phyloP scores from a whole-genome alignment of 345 rosid genomes.

The Schrenkiella parvula region DNA sequence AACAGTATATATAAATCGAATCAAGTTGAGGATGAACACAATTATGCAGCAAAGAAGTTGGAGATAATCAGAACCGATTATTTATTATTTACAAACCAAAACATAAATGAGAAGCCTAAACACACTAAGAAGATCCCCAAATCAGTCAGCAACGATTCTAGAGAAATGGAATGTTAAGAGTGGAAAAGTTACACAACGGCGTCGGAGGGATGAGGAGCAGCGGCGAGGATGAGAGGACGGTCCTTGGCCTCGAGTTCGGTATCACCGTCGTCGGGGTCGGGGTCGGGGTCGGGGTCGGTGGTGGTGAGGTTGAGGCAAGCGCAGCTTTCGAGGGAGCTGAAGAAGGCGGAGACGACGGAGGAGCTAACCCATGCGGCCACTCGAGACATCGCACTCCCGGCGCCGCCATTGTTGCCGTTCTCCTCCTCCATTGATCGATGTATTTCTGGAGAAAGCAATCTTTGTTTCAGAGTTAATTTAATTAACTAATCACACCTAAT shows the following conservation, averaged over 20 bases:
- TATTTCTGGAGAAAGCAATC: no score
- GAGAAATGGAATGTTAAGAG: neutral
- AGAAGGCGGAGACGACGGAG: conserved; percentile 68
- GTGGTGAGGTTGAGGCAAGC: conserved; percentile 72
- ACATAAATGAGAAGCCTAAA: neutral
- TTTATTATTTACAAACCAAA: neutral
- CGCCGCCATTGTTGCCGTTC: neutral
- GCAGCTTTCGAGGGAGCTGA: conserved; percentile 71
- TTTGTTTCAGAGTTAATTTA: no score
- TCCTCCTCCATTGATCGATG: neutral
- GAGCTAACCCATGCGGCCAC: conserved; percentile 59
- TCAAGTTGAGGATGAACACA: no score
- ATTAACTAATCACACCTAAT: neutral
- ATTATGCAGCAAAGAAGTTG: neutral
- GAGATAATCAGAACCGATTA: neutral
- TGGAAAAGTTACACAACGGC: conserved; percentile 6
- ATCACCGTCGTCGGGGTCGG: no score
- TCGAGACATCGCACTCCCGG: conserved; percentile 29
- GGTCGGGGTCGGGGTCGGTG: conserved; percentile 50
- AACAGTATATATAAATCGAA: neutral
- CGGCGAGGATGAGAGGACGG: conserved; percentile 42
- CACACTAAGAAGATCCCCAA: neutral
- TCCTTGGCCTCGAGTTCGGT: conserved; percentile 35
- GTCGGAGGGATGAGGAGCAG: conserved; percentile 18
- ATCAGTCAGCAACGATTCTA: neutral